phyloP scores from a whole-genome alignment of 805 yeast genomes.

The Lipomyces yamadae region DNA sequence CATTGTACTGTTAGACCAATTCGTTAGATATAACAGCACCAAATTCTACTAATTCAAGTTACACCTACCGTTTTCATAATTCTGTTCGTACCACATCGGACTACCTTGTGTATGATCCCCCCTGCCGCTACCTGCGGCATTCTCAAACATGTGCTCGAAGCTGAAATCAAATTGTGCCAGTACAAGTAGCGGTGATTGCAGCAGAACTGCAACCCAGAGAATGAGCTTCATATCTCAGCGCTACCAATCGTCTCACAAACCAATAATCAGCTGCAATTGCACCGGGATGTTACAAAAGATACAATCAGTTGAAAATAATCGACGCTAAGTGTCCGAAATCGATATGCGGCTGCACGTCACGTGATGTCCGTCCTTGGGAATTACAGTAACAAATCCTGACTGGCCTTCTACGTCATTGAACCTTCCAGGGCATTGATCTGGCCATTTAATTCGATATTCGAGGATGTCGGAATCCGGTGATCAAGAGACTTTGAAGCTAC shows the following conservation, averaged over 20 bases:
- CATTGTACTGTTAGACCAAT: slow-evolving; percentile 52
- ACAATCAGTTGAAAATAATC: neutral
- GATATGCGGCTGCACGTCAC: neutral
- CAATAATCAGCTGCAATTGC: neutral
- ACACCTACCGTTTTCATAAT: slow-evolving; percentile 31
- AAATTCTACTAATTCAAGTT: neutral
- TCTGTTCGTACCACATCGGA: slow-evolving; percentile 32
- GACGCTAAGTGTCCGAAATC: neutral
- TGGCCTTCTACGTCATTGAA: neutral
- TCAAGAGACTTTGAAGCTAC: slow-evolving; percentile 6
- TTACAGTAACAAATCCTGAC: too few relatives aligned
- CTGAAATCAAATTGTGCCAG: slow-evolving; percentile 34
- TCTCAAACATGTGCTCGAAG: slow-evolving; percentile 37
- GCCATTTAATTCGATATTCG: neutral
- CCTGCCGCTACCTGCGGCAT: slow-evolving; percentile 17
- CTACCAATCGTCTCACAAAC: neutral
- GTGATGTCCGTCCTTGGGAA: neutral
- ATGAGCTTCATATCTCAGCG: slow-evolving; percentile 11
- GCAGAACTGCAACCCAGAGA: slow-evolving; percentile 6
- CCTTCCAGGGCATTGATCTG: neutral
- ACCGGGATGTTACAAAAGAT: neutral
- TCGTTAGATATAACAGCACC: neutral
- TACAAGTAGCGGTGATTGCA: slow-evolving; percentile 26
- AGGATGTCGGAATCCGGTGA: slow-evolving; percentile 1
- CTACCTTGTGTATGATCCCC: slow-evolving; percentile 23